These are phyloP conservation scores for Fragaria iinumae DNA, from an alignment of 306 rosid species.

Conservation along the genomic window DNA sequence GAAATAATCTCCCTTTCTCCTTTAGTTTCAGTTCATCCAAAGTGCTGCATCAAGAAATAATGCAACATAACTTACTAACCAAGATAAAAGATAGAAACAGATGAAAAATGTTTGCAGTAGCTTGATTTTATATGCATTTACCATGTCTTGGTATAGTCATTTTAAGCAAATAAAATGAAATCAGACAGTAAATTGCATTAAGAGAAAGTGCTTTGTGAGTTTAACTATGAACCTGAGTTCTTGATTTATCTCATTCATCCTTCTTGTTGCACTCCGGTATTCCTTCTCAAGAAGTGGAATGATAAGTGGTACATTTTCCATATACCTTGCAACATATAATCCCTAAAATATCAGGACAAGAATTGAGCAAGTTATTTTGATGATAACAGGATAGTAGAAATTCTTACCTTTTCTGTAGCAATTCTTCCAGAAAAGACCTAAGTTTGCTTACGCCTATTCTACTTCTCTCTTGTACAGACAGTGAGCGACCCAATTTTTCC, in stretches of 20 bases:
- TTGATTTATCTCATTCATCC: slow-evolving; percentile 67
- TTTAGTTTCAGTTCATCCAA: slow-evolving; percentile 86
- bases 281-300: slow-evolving; percentile 99
- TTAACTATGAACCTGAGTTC: slow-evolving; percentile 64
- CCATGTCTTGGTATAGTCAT: background rate
- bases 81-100: slow-evolving; percentile 1
- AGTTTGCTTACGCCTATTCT: slow-evolving; percentile 96
- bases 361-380: background rate
- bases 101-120: background rate
- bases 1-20: slow-evolving; percentile 94
- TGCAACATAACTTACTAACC: slow-evolving; percentile 16
- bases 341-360: slow-evolving; percentile 24
- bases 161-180: background rate
- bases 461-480: slow-evolving; percentile 76
- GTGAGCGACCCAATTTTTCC: slow-evolving; percentile 75
- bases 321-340: slow-evolving; percentile 65
- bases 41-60: slow-evolving; percentile 53
- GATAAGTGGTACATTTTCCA: slow-evolving; percentile 81
- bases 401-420: slow-evolving; percentile 75
- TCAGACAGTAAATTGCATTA: background rate
- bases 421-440: slow-evolving; percentile 74
- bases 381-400: background rate
- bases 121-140: background rate
- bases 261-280: slow-evolving; percentile 68
- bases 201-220: background rate